Conservation (phyloP, 495 filamentous ascomycete species). For the Friedmanniomyces endolithicus region DNA sequence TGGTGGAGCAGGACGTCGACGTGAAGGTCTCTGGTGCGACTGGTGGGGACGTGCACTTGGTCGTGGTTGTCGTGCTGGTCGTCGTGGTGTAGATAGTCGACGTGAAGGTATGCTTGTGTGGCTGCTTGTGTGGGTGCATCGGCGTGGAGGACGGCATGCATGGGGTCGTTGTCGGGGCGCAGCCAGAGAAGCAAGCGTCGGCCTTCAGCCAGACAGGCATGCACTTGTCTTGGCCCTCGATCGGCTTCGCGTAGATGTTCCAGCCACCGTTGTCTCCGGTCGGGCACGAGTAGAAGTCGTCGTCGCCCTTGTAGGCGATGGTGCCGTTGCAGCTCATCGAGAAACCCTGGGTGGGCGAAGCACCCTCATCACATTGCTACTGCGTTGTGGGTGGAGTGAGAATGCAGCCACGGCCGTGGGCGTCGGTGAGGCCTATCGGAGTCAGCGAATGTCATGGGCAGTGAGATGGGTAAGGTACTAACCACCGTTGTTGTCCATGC, state of each 20-base stretch:
- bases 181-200: conserved; percentile 9
- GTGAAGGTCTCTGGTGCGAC: neutral
- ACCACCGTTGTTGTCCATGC: conserved; percentile 18
- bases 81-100: neutral
- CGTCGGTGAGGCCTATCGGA: conserved; percentile 34
- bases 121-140: neutral
- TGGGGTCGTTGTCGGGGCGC: neutral
- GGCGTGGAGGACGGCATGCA: neutral
- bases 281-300: conserved; percentile 17
- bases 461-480: neutral
- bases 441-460: neutral
- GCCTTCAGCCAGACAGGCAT: conserved; percentile 12
- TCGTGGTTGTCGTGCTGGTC: neutral
- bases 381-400: conserved; percentile 46
- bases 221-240: conserved; percentile 16
- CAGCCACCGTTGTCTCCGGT: conserved; percentile 23
- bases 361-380: conserved; percentile 52
- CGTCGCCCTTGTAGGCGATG: conserved; percentile 7
- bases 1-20: neutral
- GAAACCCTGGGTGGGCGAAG: conserved; percentile 27
- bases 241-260: conserved; percentile 22
- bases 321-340: conserved; percentile 22
- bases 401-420: conserved; percentile 44
- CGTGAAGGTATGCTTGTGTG: neutral
- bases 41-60: neutral